These are phyloP conservation scores for Globisporangium paroecandrum DNA, from an alignment of 352 stramenopile genomes.

Conservation along the genomic window DNA sequence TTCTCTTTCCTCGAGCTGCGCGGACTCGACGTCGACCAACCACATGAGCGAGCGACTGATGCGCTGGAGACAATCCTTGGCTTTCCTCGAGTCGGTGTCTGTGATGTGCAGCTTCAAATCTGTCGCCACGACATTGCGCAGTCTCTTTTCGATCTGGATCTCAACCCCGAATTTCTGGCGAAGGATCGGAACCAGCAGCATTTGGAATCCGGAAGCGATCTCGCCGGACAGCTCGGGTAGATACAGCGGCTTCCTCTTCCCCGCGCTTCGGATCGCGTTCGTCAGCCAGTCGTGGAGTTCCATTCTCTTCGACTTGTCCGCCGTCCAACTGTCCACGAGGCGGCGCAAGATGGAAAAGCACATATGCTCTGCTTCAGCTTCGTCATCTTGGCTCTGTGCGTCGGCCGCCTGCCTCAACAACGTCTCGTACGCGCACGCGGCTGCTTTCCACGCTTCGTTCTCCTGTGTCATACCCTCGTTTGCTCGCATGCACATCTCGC, in stretches of 20 bases:
- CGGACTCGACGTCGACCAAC: constrained; percentile 44
- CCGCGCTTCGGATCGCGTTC: constrained; percentile 57
- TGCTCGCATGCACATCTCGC: constrained; percentile 24
- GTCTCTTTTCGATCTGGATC: constrained; percentile 53
- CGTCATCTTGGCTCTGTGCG: constrained; percentile 29
- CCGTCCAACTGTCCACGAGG: constrained; percentile 63
- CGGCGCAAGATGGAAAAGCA: constrained; percentile 60
- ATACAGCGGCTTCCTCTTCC: constrained; percentile 49
- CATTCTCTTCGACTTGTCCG: constrained; percentile 72
- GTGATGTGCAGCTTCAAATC: constrained; percentile 52
- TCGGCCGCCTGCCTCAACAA: constrained; percentile 27
- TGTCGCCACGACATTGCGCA: constrained; percentile 60
- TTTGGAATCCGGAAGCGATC: constrained; percentile 56
- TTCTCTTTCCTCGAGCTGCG: constrained; percentile 39
- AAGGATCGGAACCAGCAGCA: constrained; percentile 60
- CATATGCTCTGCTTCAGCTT: constrained; percentile 43
- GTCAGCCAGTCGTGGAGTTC: constrained; percentile 67
- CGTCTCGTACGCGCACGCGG: constrained; percentile 37
- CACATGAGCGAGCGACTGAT: constrained; percentile 53
- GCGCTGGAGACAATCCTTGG: constrained; percentile 40
- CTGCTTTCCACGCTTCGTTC: constrained; percentile 45
- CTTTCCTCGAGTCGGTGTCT: constrained; percentile 22
- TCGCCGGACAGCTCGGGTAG: constrained; percentile 59
- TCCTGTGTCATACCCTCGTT: constrained; percentile 25
- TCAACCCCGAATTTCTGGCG: constrained; percentile 50